Base-by-base conservation (phyloP, 106 monocot species). In the Posidonia australis region DNA sequence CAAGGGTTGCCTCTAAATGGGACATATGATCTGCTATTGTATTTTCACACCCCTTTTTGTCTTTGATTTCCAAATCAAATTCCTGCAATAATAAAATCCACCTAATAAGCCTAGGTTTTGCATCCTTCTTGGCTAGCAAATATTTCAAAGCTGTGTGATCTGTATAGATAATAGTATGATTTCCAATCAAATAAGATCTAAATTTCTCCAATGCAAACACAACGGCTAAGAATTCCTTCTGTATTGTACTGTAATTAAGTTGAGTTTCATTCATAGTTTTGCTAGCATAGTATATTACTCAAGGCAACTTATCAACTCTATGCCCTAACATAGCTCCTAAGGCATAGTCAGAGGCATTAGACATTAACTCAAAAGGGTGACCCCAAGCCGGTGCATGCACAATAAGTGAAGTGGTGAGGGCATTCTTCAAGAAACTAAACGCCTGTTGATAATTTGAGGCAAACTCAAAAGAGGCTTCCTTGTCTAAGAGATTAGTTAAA, bases 61-160 rank as follows among this genome's bases (percentile, higher is more conserved):
- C 66, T 18, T 13, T 20, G 3, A 66, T 66, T 29, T 66, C 66
- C 1, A 66, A 11, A 51, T 66, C 49, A 52, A 66, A 66, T 20
- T 49, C 66, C 22, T 66, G 66, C 0, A 66, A 27, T n/a, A 66
- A 66, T 29, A 66, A 31, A 3, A 66, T 46, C 49, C 66, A 66
- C 13, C 46, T 5, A 3, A 66, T 27, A 5, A 66, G 13, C 29
- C 66, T 49, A n/a, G 44, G 9, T 45, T 64, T 64, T 21, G 44
- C 20, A 5, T 64, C 63, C 21, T 64, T 64, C 41, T 64, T 43
- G 9, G 32, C 26, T 46, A 64, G 19, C 10, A 51, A 14, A 1
- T 52, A 21, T 9, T 21, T 52, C 51, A 52, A 22, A 1, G 4
- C 51, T 17, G 18, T 1, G 21, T 52, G 51, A 22, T 52, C 22